Evolutionary conservation across 495 filamentous ascomycete genomes (phyloP).

Genomic region (Margaritispora aquatica): DNA sequence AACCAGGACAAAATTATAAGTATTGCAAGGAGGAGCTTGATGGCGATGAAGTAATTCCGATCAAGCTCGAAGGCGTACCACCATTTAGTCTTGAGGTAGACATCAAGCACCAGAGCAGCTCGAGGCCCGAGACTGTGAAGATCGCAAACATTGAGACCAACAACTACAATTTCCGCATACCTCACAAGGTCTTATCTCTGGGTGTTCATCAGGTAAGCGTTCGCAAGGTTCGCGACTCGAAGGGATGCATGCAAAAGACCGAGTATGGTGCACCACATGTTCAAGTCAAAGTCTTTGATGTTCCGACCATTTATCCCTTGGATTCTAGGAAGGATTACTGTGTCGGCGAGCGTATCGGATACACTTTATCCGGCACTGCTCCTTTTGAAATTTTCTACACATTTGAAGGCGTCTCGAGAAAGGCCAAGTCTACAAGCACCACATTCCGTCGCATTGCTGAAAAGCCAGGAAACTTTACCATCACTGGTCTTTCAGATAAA

Average conservation of each 20-base stretch:
- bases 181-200: slow-evolving; percentile 70
- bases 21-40: slow-evolving; percentile 82
- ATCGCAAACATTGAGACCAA: slow-evolving; percentile 70
- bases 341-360: slow-evolving; percentile 88
- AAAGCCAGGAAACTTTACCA: slow-evolving; percentile 77
- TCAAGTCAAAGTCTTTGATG: slow-evolving; percentile 82
- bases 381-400: slow-evolving; percentile 92
- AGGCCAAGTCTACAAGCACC: slow-evolving; percentile 67
- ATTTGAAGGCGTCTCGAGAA: slow-evolving; percentile 71
- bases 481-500: slow-evolving; percentile 76
- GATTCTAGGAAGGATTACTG: slow-evolving; percentile 87
- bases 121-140: slow-evolving; percentile 70
- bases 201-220: slow-evolving; percentile 83
- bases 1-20: slow-evolving; percentile 90
- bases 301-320: slow-evolving; percentile 80
- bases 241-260: slow-evolving; percentile 70
- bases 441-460: slow-evolving; percentile 90
- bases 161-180: slow-evolving; percentile 73
- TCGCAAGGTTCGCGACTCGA: slow-evolving; percentile 77
- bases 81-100: slow-evolving; percentile 87
- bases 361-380: slow-evolving; percentile 77
- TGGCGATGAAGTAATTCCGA: slow-evolving; percentile 78
- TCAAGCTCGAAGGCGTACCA: slow-evolving; percentile 72
- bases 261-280: slow-evolving; percentile 65
- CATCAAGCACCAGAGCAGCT: slow-evolving; percentile 81